Evolutionary conservation across 768 basidiomycete species (phyloP), one percentile per base, ranked within the genome.

Genomic region (Gloeopeniophorella convolvens): DNA sequence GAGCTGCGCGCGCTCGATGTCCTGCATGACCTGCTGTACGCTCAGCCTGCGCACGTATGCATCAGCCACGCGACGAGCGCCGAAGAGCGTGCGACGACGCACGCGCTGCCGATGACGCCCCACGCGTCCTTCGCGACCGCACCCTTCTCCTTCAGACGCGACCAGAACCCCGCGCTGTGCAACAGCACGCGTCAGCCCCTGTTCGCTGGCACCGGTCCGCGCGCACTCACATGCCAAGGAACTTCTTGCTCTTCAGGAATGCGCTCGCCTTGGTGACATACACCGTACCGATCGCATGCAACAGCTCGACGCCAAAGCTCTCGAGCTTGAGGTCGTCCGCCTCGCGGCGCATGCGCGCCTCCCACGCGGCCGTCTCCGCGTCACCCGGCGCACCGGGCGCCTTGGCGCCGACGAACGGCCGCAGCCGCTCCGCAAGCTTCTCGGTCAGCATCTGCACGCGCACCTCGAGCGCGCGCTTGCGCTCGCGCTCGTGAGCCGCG

Each of bases 21-120:
- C 93, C 74, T 79, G 65, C 82, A 93, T 88, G 41, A 87, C 71
- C 46, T 82, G 75, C 57, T 83, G 84, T 20, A 90, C 92, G 56
- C 83, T 83, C 58, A 89, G 63, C 4, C 80, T 82, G 57, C 15
- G 26, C 2, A 32, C 26, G 13, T 35, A 3, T 13, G 41, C 28
- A 28, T 46, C 20, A 55, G 28, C 41, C 30, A 33, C 12, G 41
- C 57, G 41, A 48, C 45, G 24, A n/a, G 16, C 4, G 36, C 39
- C 5, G 3, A 39, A 12, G 47, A 44, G 16, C 45, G 47, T 44
- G 51, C 33, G 51, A 34, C 52, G 26, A 74, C 90, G 70, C 68
- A 93, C 83, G 95, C 95, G 74, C 89, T 92, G 30, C 91, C 89
- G 52, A 98, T 86, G 53, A 98, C 86, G 13, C 92, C 93, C 87